Evolutionary conservation across 176 grass and related monocot genomes (phyloP), one percentile per base, ranked within the genome.

Genomic region (Tillandsia leiboldiana): DNA sequence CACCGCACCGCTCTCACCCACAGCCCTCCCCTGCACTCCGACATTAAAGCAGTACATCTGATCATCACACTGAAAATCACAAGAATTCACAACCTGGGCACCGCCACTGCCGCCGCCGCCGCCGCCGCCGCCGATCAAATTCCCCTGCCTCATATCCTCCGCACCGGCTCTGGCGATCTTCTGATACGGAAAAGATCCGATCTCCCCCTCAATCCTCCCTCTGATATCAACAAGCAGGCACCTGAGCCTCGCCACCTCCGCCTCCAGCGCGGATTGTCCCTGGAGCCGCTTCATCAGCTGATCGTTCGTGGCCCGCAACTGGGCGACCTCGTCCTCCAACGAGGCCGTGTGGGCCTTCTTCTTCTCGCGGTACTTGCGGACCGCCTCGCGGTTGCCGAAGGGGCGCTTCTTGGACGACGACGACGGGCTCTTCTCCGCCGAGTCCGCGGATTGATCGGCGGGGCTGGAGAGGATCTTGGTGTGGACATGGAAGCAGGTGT

Each of bases 281-380:
- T 90, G 90, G 80, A 99, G 64, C 56, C 78, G 52, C 72, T 57
- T 75, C 58, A 78, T 64, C 12, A 99, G 78, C 69, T 91, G 90
- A 56, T 94, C 75, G 69, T 99, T 99, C 47, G 76, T 18, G 12
- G 82, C 72, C 8, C 90, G 81, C 17, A 99, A 86, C 58, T 88
- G 79, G 75, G 70, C 83, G 33, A 90, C 80, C 75, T 99, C 95
- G 47, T 99, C 84, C 87, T 94, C 95, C 50, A 99, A 56, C 11
- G 82, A 94, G 2, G 95, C 80, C 2, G 84, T 83, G 59, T 94
- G 95, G 2, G 95, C 95, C 74, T 93, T 99, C 83, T 94, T 99
- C 90, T 94, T 99, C 80, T 99, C 82, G 63, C 90, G 56, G 70
- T 99, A 99, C 84, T 94, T 99, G 63, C 90, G 84, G 79, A 99